A percentile compares a stretch with the other conserved stretches of the same genome.
These are phyloP conservation scores for Eucalyptus decipiens DNA, from an alignment of 345 rosid genomes.

Conservation along the genomic window DNA sequence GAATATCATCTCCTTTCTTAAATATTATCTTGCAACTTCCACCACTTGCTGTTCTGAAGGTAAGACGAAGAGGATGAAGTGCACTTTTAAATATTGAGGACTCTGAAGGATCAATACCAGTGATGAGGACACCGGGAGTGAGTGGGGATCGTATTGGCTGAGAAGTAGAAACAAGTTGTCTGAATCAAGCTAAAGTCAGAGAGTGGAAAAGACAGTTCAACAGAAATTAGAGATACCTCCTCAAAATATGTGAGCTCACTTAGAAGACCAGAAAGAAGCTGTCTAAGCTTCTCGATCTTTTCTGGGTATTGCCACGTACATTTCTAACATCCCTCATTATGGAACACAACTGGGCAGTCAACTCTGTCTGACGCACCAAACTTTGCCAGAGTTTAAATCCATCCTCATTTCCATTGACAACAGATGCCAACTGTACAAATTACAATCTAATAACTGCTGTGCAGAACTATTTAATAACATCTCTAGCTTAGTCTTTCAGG, in stretches of 20 bases:
- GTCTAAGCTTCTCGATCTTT: conserved; percentile 97
- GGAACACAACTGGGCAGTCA: conserved; percentile 92
- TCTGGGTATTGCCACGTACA: conserved; percentile 97
- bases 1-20: conserved; percentile 97
- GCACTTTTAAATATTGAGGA: conserved; percentile 95
- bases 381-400: conserved; percentile 83
- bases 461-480: not conserved
- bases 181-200: not conserved
- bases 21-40: conserved; percentile 78
- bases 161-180: not conserved
- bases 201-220: not conserved
- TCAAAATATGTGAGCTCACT: conserved; percentile 97
- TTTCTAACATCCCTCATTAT: conserved; percentile 81
- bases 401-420: conserved; percentile 56
- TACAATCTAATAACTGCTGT: not conserved
- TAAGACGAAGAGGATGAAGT: conserved; percentile 77
- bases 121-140: conserved; percentile 61
- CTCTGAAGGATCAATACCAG: conserved; percentile 89
- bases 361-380: conserved; percentile 84
- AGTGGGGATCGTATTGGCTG: conserved; percentile 94
- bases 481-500: not conserved
- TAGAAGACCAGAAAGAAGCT: conserved; percentile 91
- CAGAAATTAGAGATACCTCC: conserved; percentile 39
- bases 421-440: conserved; percentile 48
- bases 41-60: conserved; percentile 67